Evolutionary conservation across 805 yeast species (phyloP), one percentile per base, ranked within the genome.

Genomic region (Wickerhamomyces kurtzmanii): DNA sequence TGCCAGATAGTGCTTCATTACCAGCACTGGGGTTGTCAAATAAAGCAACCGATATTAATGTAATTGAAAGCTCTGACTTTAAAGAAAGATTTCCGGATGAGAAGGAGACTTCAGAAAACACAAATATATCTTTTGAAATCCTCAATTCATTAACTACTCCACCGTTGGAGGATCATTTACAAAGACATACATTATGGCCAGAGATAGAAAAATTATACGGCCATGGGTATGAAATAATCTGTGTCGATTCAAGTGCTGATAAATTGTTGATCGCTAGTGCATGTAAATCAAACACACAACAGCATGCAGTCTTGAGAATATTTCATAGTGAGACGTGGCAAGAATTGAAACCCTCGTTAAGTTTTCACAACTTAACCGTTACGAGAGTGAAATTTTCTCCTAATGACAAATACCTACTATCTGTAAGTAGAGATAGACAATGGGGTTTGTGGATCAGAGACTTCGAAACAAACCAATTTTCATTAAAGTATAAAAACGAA

Each of bases 11-110:
- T 11, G 97, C 97, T 0, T 72, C 89, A 0, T 66, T 91, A 27
- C 98, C 99, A 0, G 96, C 91, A 0, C 59, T 91, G 31, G 97
- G 97, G 2, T 66, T 89, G 24, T 87, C 96, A 2, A 89, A 91
- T 45, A 91, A 91, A 51, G 94, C 94, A 2, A 77, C 74, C 15
- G 55, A 55, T 12, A 60, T 59, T 13, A 68, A 60, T 11, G 68
- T 56, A 4, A 65, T 57, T 5, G 64, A 56, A 10, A 39, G 43
- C 5, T 49, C 41, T 12, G 57, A 42, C 5, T 57, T 35, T n/a
- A 52, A 49, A 13, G 52, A 46, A 17, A 43, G 50, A 5, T 18
- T 37, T 12, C 31, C 41, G 24, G 30, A 17, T 15, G 49, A 35
- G 12, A 39, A 55, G 20, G 59, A 57, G 31, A 48, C 58, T 5